Percentiles rank a stretch among this genome's conserved stretches.
These are phyloP conservation scores for Hypoxylon rickii DNA, from an alignment of 495 filamentous ascomycete genomes.

Conservation along the genomic window DNA sequence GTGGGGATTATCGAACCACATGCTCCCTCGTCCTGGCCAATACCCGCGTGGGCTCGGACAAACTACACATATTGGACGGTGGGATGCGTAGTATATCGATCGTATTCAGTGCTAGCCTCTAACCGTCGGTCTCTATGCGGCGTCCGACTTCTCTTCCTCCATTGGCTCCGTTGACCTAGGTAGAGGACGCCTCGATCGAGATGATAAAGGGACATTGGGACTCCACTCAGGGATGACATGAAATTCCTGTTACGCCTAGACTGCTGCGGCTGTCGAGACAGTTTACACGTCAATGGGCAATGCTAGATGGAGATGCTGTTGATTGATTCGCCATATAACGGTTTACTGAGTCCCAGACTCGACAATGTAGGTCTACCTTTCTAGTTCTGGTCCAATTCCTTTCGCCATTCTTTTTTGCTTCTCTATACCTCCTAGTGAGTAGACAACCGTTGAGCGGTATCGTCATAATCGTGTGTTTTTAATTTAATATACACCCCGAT, in stretches of 20 bases:
- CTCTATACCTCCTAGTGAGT: conserved; percentile 6
- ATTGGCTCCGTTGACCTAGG: background rate
- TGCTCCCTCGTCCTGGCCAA: background rate
- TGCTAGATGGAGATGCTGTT: background rate
- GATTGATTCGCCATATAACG: conserved; percentile 11
- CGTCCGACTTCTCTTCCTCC: background rate
- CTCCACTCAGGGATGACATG: background rate
- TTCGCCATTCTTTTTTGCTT: conserved; percentile 3
- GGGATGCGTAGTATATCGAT: background rate
- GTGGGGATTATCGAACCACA: conserved; percentile 22
- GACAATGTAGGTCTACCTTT: background rate
- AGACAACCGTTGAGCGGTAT: conserved; percentile 28
- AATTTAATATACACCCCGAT: conserved; percentile 15
- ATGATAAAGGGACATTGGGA: background rate
- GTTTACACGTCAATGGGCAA: background rate
- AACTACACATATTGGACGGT: conserved; percentile 1
- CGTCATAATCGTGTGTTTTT: conserved; percentile 8
- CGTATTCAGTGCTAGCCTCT: background rate
- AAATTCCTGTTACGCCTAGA: conserved; percentile 13
- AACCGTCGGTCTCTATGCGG: conserved; percentile 7
- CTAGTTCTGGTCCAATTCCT: conserved; percentile 8
- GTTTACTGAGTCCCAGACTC: conserved; percentile 1
- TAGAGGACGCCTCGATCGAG: background rate
- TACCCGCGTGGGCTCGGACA: background rate
- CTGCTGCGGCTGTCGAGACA: conserved; percentile 4